These are phyloP conservation scores for Chalciporus sp. DNA, from an alignment of 1,284 basidiomycete species.

Conservation along the genomic window DNA sequence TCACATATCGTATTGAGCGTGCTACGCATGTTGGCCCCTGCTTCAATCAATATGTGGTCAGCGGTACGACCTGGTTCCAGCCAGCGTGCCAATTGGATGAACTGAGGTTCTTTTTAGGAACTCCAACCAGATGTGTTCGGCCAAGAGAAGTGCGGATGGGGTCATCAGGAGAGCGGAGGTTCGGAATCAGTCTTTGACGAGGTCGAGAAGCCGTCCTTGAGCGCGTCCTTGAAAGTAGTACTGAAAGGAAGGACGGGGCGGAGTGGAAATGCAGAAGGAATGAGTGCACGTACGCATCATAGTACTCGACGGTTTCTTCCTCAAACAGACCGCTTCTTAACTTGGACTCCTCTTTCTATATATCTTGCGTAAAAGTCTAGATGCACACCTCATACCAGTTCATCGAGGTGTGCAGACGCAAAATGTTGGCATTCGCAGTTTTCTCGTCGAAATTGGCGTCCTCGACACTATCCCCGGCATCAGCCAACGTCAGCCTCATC, in stretches of 20 bases:
- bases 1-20: conserved; percentile 90
- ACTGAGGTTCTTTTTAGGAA: conserved; percentile 75
- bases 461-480: conserved; percentile 97
- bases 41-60: conserved; percentile 68
- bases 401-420: conserved; percentile 90
- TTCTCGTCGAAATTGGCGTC: conserved; percentile 99
- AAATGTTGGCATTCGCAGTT: conserved; percentile 96
- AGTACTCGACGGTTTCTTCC: conserved; percentile 89
- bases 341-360: conserved; percentile 66
- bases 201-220: conserved; percentile 90
- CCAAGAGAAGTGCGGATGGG: conserved; percentile 94
- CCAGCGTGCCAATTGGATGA: conserved; percentile 85
- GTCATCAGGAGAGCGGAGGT: conserved; percentile 78
- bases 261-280: background rate
- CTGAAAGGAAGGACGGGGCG: conserved; percentile 43
- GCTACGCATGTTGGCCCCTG: conserved; percentile 82
- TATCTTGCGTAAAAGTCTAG: conserved; percentile 54
- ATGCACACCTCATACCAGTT: conserved; percentile 85
- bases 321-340: conserved; percentile 88
- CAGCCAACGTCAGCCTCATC: conserved; percentile 89
- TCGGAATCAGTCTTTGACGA: conserved; percentile 81
- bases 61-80: conserved; percentile 63
- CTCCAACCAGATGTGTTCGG: conserved; percentile 87
- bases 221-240: conserved; percentile 93
- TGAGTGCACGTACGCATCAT: conserved; percentile 66